Percentiles rank a stretch among this genome's conserved stretches.
Conservation (phyloP, 2,329 filamentous ascomycete genomes). For the Thielaviopsis ethacetica region DNA sequence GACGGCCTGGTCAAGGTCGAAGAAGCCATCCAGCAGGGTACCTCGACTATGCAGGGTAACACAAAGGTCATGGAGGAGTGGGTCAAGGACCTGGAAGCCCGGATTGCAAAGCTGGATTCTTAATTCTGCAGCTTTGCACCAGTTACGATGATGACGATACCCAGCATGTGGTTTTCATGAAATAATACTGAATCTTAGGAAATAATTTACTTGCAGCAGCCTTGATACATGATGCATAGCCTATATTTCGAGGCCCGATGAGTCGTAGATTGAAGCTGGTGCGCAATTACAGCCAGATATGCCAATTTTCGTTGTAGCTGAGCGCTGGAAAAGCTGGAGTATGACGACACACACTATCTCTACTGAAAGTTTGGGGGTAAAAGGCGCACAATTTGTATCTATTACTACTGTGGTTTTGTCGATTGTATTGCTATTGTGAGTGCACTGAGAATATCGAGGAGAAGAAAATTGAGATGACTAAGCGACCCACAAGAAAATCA, state of each 20-base stretch:
- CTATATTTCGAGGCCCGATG: background rate
- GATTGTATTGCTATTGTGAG: background rate
- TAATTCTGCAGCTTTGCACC: background rate
- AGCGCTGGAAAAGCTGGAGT: too few species aligned
- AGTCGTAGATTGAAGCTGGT: too few species aligned
- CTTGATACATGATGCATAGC: too few species aligned
- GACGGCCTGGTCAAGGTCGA: conserved; percentile 69
- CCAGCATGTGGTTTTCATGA: conserved; percentile 2
- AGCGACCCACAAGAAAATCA: conserved; percentile 1
- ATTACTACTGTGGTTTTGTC: background rate
- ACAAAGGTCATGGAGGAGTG: conserved; percentile 73
- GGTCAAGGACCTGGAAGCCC: conserved; percentile 73
- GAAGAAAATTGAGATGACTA: conserved; percentile 1
- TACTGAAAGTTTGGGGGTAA: too few species aligned
- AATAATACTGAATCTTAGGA: background rate
- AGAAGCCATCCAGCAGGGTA: conserved; percentile 51
- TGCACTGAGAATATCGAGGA: background rate
- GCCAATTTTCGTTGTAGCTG: too few species aligned
- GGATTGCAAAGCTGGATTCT: conserved; percentile 37
- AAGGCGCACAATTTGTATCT: too few species aligned
- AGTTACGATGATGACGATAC: background rate
- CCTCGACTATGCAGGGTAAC: conserved; percentile 58
- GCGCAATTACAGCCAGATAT: too few species aligned
- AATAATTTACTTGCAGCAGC: background rate
- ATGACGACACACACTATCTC: too few species aligned